Evolutionary conservation across 306 rosid genomes (phyloP).

Genomic region (Cicer bijugum): DNA sequence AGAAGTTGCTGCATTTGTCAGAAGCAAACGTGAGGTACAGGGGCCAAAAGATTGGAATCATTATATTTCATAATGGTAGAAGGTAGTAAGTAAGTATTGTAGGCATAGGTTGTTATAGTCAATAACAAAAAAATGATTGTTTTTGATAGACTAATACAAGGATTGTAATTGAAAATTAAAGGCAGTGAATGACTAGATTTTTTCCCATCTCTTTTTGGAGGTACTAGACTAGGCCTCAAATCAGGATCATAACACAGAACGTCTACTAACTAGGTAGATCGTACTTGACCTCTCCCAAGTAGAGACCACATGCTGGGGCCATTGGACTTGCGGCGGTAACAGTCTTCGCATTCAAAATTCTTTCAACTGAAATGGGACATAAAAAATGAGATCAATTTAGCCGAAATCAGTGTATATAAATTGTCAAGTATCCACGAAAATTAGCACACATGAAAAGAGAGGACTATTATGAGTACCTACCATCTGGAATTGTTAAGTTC

Average conservation of each 20-base stretch:
- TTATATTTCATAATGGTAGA: too few species aligned
- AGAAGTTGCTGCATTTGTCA: too few species aligned
- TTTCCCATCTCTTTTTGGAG: not conserved
- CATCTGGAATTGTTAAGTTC: conserved; percentile 67
- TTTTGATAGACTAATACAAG: too few species aligned
- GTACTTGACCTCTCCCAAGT: conserved; percentile 81
- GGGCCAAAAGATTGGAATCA: too few species aligned
- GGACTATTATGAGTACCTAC: conserved; percentile 53
- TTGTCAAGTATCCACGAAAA: not conserved
- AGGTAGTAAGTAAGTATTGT: too few species aligned
- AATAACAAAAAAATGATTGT: too few species aligned
- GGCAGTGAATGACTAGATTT: not conserved
- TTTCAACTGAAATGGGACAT: conserved; percentile 67
- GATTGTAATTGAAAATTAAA: too few species aligned
- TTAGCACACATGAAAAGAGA: not conserved
- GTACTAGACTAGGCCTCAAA: conserved; percentile 6
- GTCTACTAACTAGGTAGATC: conserved; percentile 56
- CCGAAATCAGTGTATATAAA: conserved; percentile 21
- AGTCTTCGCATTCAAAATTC: conserved; percentile 73
- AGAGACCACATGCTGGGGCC: conserved; percentile 97
- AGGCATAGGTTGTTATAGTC: too few species aligned
- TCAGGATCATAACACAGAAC: not conserved
- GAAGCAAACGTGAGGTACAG: too few species aligned
- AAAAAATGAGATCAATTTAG: conserved; percentile 14
- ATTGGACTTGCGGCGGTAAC: conserved; percentile 84